Evolutionary conservation across 129 eudicot species (phyloP).

Genomic region (Dittrichia graveolens): DNA sequence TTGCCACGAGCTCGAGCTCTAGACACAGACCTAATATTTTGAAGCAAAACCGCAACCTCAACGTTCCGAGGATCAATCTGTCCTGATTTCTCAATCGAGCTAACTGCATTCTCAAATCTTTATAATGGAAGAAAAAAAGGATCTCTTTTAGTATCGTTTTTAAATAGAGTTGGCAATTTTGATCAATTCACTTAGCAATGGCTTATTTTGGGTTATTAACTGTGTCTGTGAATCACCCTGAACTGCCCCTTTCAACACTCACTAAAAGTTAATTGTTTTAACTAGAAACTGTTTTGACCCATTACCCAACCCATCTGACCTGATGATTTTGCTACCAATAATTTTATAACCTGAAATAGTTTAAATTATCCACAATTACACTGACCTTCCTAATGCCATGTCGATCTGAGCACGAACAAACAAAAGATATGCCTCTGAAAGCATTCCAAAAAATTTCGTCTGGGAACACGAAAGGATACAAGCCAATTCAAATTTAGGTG

Average conservation of each 20-base stretch:
- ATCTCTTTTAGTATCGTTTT: not conserved
- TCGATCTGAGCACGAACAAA: conserved; percentile 79
- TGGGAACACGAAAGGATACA: conserved; percentile 46
- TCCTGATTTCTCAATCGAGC: conserved; percentile 60
- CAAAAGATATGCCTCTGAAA: conserved; percentile 67
- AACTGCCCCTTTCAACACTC: not conserved
- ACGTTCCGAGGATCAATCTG: conserved; percentile 55
- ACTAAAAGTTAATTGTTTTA: not conserved
- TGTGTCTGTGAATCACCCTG: not conserved
- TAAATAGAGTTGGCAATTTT: conserved; percentile 7
- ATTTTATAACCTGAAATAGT: not conserved
- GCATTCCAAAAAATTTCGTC: conserved; percentile 66
- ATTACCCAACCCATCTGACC: not conserved
- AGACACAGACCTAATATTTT: conserved; percentile 59
- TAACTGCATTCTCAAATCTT: conserved; percentile 82
- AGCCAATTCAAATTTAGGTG: conserved; percentile 43
- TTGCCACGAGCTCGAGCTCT: conserved; percentile 93
- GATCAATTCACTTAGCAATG: not conserved
- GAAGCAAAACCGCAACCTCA: conserved; percentile 61
- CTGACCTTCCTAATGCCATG: conserved; percentile 89
- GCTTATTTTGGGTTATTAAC: not conserved
- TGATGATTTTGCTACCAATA: not conserved
- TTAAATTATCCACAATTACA: not conserved
- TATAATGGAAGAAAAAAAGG: conserved; percentile 14
- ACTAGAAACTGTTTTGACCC: not conserved